Evolutionary conservation across 495 filamentous ascomycete genomes (phyloP).

Genomic region (Podospora anserina): DNA sequence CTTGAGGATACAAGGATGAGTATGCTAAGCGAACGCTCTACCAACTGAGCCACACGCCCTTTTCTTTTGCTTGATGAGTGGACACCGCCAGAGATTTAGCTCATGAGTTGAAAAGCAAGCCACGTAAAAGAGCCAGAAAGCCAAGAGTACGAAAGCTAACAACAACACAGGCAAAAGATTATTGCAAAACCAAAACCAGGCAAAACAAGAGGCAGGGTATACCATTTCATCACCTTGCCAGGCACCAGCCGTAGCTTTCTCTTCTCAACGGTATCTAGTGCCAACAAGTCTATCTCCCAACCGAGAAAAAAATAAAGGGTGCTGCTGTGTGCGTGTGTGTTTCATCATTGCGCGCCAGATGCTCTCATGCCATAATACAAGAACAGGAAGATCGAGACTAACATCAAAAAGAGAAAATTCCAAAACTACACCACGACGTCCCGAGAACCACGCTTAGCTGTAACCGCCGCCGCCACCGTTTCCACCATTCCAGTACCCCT

Average conservation of each 20-base stretch:
- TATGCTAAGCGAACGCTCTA: constrained; percentile 9
- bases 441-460: not conserved
- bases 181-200: not conserved
- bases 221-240: not conserved
- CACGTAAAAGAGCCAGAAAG: not conserved
- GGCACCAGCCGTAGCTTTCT: not conserved
- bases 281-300: not conserved
- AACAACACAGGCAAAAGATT: not conserved
- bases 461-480: not conserved
- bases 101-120: not conserved
- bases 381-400: not conserved
- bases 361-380: not conserved
- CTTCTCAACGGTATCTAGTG: not conserved
- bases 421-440: not conserved
- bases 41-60: constrained; percentile 7
- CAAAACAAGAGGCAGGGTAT: not conserved
- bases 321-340: not conserved
- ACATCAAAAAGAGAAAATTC: not conserved
- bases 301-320: not conserved
- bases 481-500: constrained; percentile 1
- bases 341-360: constrained; percentile 1
- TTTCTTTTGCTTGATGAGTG: constrained; percentile 2
- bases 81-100: not conserved
- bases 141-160: no score
- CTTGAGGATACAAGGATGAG: not conserved